Base-by-base conservation (phyloP, 2,329 filamentous ascomycete genomes). In the Paecilomyces variotii region DNA sequence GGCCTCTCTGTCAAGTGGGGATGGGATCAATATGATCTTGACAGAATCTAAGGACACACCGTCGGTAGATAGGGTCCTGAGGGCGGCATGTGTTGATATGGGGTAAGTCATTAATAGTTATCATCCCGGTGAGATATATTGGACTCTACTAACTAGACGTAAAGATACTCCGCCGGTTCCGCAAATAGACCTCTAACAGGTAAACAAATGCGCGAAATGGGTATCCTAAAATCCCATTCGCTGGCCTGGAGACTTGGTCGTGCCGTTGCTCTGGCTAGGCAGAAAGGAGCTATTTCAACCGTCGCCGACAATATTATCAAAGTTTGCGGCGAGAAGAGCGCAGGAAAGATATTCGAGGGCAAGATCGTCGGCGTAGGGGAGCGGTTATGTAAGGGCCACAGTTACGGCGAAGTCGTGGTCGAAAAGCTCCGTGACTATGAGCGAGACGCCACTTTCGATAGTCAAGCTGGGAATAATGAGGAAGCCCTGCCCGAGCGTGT, bases 191-290 rank as follows among this genome's bases (percentile, higher is more conserved):
- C 55, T 26, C 74, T 84, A 0, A 76, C 76, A 0, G 80, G 80
- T 2, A 74, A 74, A 3, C 78, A 83, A 65, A 79, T 77, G 50
- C 78, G 75, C 60, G 74, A 78, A 3, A 82, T 79, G 78, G 80
- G 75, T 0, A 78, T 84, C 12, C 75, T 80, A 55, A 76, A 83
- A 59, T 84, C 80, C 0, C 71, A 81, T 10, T 83, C 80, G 0
- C 80, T 80, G 59, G 78, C 79, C 0, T 84, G 80, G 82, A 74
- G 80, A 55, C 65, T 68, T 28, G 66, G 65, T 2, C 56, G 66
- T 14, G 64, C 65, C 2, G 60, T 68, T 11, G 56, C 58, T 1
- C 53, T 63, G 4, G 53, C 59, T 24, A 24, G 35, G 34, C 28
- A 19, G 30, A 64, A 60, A 32, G 60, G 58, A 10, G 59, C 54